Percentiles rank a stretch among this genome's conserved stretches.
Conservation (phyloP, 148 eudicot genomes). For the Pouteria glomerata region DNA sequence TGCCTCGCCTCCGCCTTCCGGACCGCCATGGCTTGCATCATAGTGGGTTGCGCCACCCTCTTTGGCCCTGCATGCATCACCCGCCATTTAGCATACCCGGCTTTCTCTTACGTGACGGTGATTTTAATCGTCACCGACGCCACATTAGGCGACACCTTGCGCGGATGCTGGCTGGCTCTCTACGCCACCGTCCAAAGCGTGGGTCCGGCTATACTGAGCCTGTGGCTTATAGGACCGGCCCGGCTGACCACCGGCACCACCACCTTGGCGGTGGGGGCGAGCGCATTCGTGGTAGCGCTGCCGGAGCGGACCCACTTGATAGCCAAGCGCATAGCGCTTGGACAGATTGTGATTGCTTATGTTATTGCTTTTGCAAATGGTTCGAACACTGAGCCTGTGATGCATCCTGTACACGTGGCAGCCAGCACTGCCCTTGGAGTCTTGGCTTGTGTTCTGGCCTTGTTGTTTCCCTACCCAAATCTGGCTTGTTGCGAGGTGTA, state of each 20-base stretch:
- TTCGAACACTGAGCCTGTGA: slow-evolving; percentile 32
- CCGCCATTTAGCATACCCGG: slow-evolving; percentile 39
- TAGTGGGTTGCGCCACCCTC: slow-evolving; percentile 50
- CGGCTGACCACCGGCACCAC: slow-evolving; percentile 40
- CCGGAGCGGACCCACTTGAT: slow-evolving; percentile 49
- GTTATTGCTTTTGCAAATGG: slow-evolving; percentile 49
- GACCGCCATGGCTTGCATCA: slow-evolving; percentile 56
- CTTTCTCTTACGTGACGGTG: slow-evolving; percentile 68
- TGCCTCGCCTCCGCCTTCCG: slow-evolving; percentile 50
- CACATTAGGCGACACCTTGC: slow-evolving; percentile 55
- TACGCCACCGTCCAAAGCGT: slow-evolving; percentile 45
- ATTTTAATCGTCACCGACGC: slow-evolving; percentile 58
- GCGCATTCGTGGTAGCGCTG: slow-evolving; percentile 46
- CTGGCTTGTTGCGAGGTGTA: slow-evolving; percentile 56
- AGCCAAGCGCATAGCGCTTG: slow-evolving; percentile 65
- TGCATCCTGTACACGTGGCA: slow-evolving; percentile 77
- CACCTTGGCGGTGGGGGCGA: slow-evolving; percentile 33
- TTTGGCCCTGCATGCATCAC: slow-evolving; percentile 38
- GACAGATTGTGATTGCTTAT: slow-evolving; percentile 62
- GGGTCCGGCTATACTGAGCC: slow-evolving; percentile 51
- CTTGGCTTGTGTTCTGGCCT: slow-evolving; percentile 56
- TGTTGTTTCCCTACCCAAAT: slow-evolving; percentile 60
- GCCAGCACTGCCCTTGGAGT: slow-evolving; percentile 75
- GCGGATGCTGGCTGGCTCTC: slow-evolving; percentile 54
- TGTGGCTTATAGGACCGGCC: slow-evolving; percentile 53